Evolutionary conservation across 805 yeast genomes (phyloP).

Genomic region (Myxozyma mucilagina): DNA sequence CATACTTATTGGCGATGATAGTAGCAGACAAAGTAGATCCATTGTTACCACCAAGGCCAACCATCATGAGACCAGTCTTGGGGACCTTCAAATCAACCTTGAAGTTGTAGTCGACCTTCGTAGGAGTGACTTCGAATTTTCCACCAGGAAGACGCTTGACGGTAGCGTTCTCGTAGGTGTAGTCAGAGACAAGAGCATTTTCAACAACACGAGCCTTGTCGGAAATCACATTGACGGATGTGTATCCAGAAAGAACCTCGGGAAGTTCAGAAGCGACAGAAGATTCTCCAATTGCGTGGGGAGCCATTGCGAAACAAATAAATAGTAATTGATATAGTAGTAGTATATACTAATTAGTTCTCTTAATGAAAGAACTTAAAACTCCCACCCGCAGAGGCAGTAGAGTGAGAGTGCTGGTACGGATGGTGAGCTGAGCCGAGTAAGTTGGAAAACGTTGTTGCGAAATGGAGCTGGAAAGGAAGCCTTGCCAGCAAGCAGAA

Average conservation of each 20-base stretch:
- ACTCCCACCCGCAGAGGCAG: constrained; percentile 47
- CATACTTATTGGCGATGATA: constrained; percentile 77
- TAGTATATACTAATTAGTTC: constrained; percentile 34
- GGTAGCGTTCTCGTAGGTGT: constrained; percentile 69
- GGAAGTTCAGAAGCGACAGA: constrained; percentile 38
- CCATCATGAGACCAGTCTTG: constrained; percentile 78
- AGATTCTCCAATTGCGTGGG: constrained; percentile 35
- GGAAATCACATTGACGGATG: constrained; percentile 54
- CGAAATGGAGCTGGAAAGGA: constrained; percentile 13
- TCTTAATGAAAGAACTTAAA: constrained; percentile 49
- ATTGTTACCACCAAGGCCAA: constrained; percentile 95
- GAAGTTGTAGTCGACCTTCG: constrained; percentile 73
- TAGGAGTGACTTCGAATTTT: constrained; percentile 65
- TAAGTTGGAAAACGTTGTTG: constrained; percentile 46
- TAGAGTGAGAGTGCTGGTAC: constrained; percentile 45
- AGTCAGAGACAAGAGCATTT: constrained; percentile 52
- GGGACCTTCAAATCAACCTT: constrained; percentile 80
- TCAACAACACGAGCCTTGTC: constrained; percentile 54
- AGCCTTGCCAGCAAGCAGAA: neutral
- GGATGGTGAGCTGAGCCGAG: constrained; percentile 49
- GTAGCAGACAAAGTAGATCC: constrained; percentile 91
- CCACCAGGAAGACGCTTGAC: constrained; percentile 30
- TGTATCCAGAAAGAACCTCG: constrained; percentile 42
- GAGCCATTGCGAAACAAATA: constrained; percentile 37
- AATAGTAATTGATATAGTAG: constrained; percentile 32